Evolutionary conservation across 495 filamentous ascomycete species (phyloP).

Genomic region (Aspergillus haitiensis): DNA sequence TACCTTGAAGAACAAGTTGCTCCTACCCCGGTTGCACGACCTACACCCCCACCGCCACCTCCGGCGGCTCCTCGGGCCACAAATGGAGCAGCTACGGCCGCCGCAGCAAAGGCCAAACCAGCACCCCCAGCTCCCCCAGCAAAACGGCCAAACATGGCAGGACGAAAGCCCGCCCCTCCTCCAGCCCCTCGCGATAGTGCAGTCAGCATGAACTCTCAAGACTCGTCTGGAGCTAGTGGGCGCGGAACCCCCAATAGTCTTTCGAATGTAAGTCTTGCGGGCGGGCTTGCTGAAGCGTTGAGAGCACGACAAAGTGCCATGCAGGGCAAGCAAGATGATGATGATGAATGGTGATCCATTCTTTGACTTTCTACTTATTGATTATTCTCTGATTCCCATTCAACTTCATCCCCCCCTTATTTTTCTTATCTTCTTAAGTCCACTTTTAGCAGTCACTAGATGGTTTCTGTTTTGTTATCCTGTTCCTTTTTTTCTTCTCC

Average conservation of each 20-base stretch:
- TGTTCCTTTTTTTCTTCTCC: conserved; percentile 5
- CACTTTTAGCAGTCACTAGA: conserved; percentile 17
- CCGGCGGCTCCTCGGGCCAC: conserved; percentile 53
- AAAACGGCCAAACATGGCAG: conserved; percentile 71
- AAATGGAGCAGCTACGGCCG: conserved; percentile 52
- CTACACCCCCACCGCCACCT: conserved; percentile 59
- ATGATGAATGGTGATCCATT: conserved; percentile 62
- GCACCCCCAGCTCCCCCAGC: conserved; percentile 79
- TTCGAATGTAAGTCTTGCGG: conserved; percentile 69
- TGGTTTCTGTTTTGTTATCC: conserved; percentile 10
- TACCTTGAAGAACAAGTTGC: conserved; percentile 79
- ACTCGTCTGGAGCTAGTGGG: conserved; percentile 62
- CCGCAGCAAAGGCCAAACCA: conserved; percentile 65
- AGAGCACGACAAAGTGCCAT: conserved; percentile 70
- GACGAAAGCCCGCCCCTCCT: conserved; percentile 64
- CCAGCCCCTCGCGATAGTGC: conserved; percentile 68
- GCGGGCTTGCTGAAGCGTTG: conserved; percentile 81
- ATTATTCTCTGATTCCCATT: conserved; percentile 14
- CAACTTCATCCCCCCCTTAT: conserved; percentile 31
- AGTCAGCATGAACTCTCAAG: conserved; percentile 66
- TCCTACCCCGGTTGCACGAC: conserved; percentile 35
- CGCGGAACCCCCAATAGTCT: conserved; percentile 68
- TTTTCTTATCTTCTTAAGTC: conserved; percentile 23
- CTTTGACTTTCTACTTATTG: neutral
- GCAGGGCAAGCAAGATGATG: conserved; percentile 63